Evolutionary conservation across 2,329 filamentous ascomycete species (phyloP), one percentile per base, ranked within the genome.

Genomic region (Cladosporium sp.): DNA sequence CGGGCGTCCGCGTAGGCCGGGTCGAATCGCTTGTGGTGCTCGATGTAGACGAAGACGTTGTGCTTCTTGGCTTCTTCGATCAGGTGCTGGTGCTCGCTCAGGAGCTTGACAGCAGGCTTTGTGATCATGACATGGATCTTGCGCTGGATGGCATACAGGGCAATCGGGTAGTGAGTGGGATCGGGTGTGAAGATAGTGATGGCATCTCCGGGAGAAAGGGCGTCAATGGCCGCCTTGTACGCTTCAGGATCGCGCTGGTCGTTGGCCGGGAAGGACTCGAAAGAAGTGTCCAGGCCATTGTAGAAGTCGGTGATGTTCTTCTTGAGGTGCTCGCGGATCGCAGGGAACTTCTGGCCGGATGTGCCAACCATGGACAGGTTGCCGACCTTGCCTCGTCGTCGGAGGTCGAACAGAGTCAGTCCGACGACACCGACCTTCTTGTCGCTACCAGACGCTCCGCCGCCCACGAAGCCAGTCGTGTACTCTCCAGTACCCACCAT

Each of bases 161-260:
- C 91, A 60, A 96, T 95, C 41, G 88, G 86, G 70, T 85, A 95
- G 70, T 96, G 91, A 1, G 90, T 95, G 6, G 88, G 86, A 70
- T 96, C 91, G 0, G 91, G 89, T 1, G 91, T 95, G 78, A 96
- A 96, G 71, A 96, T 92, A 53, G 91, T 95, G 69, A 96, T 92
- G 59, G 90, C 91, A 58, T 90, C 88, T 59, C 91, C 90, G 6
- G 85, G 80, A 38, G 79, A 78, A 36, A 96, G 80, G 8, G 83
- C 82, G 68, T 95, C 88, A 63, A 96, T 95, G 59, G 91, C 91
- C 11, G 78, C 67, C 72, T 93, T 95, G 79, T 95, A 96, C 38
- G 90, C 83, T 46, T 91, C 84, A 4, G 88, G 79, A 64, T 95
- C 88, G 55, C 78, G 78, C 57, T 77, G 69, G 62, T 87, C 82